Percentiles rank a stretch among this genome's conserved stretches.
Evolutionary conservation across 2,329 filamentous ascomycete species (phyloP).

Genomic region (Cephalotrichum gorgonifer): DNA sequence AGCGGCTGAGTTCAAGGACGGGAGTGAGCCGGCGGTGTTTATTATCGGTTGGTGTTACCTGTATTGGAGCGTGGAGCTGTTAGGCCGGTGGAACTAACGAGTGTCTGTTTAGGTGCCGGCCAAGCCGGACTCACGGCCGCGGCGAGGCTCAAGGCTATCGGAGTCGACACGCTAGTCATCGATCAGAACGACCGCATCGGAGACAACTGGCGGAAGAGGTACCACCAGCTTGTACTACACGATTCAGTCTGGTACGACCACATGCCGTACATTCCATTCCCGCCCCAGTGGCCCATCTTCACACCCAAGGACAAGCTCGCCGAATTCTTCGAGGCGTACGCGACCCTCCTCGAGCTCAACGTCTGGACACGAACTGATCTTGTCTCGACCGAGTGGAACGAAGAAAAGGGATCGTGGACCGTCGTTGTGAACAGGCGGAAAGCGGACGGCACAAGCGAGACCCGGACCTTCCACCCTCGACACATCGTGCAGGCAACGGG

Average conservation of each 20-base stretch:
- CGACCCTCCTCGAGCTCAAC: constrained; percentile 54
- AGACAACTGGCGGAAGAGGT: constrained; percentile 54
- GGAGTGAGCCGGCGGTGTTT: constrained; percentile 43
- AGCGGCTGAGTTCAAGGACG: constrained; percentile 30
- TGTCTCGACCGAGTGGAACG: constrained; percentile 36
- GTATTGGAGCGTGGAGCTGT: too few relatives aligned
- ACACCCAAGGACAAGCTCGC: constrained; percentile 63
- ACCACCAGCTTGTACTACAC: constrained; percentile 56
- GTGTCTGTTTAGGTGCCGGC: constrained; percentile 35
- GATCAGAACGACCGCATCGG: constrained; percentile 48
- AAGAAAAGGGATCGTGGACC: constrained; percentile 40
- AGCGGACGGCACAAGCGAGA: constrained; percentile 34
- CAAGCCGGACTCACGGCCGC: constrained; percentile 49
- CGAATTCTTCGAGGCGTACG: constrained; percentile 59
- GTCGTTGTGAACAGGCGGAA: constrained; percentile 40
- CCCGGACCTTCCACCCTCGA: constrained; percentile 45
- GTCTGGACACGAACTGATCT: constrained; percentile 50
- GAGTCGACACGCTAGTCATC: constrained; percentile 44
- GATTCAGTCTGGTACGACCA: constrained; percentile 54
- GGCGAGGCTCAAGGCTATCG: constrained; percentile 49
- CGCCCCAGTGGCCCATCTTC: constrained; percentile 56
- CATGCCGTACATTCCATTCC: constrained; percentile 56
- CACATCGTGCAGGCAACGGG: constrained; percentile 60
- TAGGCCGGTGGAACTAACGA: background rate
- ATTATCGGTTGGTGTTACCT: constrained; percentile 41